Base-by-base conservation (phyloP, 768 basidiomycete genomes). In the Boletus fagicola region DNA sequence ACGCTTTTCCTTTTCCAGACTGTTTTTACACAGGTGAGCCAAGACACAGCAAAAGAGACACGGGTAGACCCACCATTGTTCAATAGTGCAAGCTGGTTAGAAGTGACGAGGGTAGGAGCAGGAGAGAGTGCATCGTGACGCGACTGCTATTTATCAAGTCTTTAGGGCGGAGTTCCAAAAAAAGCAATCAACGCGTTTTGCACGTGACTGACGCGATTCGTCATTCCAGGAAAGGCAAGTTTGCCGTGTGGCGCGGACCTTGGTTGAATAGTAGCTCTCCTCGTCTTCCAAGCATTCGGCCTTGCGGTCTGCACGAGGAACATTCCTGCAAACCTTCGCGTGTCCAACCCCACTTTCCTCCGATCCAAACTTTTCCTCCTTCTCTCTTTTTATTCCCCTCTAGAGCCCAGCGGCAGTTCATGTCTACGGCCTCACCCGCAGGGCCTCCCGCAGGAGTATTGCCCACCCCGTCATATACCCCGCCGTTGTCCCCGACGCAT, bases 1-100 rank as follows among this genome's bases (percentile, higher is more conserved):
- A 80, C 78, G 77, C 76, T 68, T 81, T 81, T 66, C 81, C 82
- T 72, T 83, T 83, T 65, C 81, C 80, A 72, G 82, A 78, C 81
- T 83, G 66, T 52, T 46, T 56, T 48, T 7, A 55, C 16, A 1
- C 15, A 18, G 5, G 24, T 71, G 22, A 62, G 57, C 54, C 53
- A 60, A 54, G 20, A 24, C 28, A 48, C 33, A 36, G 8, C 2
- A 35, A 24, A 28, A 22, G 5, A 22, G 31, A 16, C 4, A 51
- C 6, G 5, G 5, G 18, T 30, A 5, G n/a, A 30, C 64, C 28
- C 57, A 78, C 76, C 77, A 78, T 79, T 16, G 45, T 51, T 64
- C 22, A 49, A 28, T 38, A 46, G 42, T 55, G 36, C 58, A 56
- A 53, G 58, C 42, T 26, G 56, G 45, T 51, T 9, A 46, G 24